phyloP scores from a whole-genome alignment of 768 basidiomycete genomes.

The Termitomyces sp. region DNA sequence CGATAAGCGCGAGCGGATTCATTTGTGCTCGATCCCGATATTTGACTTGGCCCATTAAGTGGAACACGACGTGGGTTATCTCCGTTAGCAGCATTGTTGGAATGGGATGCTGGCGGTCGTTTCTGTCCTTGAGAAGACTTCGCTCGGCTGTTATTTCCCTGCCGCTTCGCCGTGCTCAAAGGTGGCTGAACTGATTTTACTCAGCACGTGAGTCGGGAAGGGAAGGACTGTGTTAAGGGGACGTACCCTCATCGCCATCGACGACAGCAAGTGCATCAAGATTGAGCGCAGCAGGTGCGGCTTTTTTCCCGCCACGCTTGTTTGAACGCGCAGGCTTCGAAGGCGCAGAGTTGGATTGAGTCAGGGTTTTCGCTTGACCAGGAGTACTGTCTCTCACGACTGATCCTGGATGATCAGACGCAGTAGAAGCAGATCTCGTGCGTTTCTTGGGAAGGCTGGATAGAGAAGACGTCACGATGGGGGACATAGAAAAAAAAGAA shows the following conservation, averaged over 20 bases:
- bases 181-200: constrained; percentile 7
- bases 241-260: constrained; percentile 67
- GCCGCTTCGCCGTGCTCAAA: constrained; percentile 30
- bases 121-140: constrained; percentile 42
- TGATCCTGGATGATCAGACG: constrained; percentile 55
- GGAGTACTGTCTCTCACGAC: constrained; percentile 44
- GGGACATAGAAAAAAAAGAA: not conserved
- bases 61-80: constrained; percentile 56
- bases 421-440: constrained; percentile 71
- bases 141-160: constrained; percentile 34
- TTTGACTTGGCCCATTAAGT: constrained; percentile 35
- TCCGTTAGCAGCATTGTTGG: constrained; percentile 28
- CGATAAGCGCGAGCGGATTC: constrained; percentile 68
- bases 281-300: constrained; percentile 20
- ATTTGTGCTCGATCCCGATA: constrained; percentile 35
- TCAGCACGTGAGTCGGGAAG: constrained; percentile 18
- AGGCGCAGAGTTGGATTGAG: constrained; percentile 31
- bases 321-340: constrained; percentile 34
- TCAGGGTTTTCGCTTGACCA: constrained; percentile 25
- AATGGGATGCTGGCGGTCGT: constrained; percentile 34
- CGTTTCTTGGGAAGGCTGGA: constrained; percentile 61
- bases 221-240: not conserved
- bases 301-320: constrained; percentile 47
- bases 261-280: constrained; percentile 32
- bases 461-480: not conserved